phyloP scores from a whole-genome alignment of 2,329 filamentous ascomycete species.

The Decorospora gaudefroyi region DNA sequence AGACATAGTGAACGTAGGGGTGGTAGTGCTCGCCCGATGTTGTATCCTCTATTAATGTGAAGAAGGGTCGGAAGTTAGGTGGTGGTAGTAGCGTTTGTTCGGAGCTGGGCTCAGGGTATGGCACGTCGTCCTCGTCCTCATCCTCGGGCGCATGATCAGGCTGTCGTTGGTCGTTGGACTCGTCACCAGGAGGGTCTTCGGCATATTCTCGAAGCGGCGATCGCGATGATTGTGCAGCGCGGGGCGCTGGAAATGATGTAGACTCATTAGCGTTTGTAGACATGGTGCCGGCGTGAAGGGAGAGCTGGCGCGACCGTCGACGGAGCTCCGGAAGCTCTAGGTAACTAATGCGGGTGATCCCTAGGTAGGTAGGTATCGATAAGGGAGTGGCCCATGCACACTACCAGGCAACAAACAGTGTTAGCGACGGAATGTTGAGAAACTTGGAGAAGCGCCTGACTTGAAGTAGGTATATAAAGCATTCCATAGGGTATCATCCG shows the following conservation, averaged over 20 bases:
- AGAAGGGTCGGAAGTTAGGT: constrained; percentile 74
- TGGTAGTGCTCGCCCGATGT: constrained; percentile 77
- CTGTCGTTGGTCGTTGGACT: constrained; percentile 25
- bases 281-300: constrained; percentile 33
- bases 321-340: constrained; percentile 31
- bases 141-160: constrained; percentile 25
- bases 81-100: constrained; percentile 48
- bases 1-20: constrained; percentile 88
- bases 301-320: constrained; percentile 27
- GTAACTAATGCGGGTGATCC: constrained; percentile 21
- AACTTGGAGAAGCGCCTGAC: too few species aligned
- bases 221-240: constrained; percentile 30
- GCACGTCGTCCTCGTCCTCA: constrained; percentile 35
- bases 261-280: constrained; percentile 30
- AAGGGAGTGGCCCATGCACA: constrained; percentile 29
- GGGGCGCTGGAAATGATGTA: constrained; percentile 23
- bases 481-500: constrained; percentile 33
- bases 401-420: constrained; percentile 16
- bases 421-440: too few species aligned
- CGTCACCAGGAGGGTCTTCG: constrained; percentile 31
- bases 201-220: constrained; percentile 31
- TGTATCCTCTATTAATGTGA: constrained; percentile 79
- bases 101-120: constrained; percentile 42
- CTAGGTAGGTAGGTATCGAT: too few species aligned
- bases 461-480: constrained; percentile 4